Conservation (phyloP, 345 rosid genomes). For the Turritis glabra region DNA sequence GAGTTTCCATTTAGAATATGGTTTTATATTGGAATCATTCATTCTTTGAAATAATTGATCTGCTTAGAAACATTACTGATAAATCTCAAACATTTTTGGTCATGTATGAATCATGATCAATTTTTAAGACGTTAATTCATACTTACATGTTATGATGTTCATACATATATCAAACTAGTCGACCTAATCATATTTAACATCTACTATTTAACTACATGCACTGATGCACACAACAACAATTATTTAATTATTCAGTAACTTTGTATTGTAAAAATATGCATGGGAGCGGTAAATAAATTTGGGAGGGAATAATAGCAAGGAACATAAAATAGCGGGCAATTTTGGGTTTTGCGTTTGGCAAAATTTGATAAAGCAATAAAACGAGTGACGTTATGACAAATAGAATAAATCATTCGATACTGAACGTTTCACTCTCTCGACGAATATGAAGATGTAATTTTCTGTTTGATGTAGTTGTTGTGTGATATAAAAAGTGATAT, state of each 20-base stretch:
- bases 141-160: conserved; percentile 7
- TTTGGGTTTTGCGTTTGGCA: conserved; percentile 28
- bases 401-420: neutral
- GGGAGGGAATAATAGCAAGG: conserved; percentile 16
- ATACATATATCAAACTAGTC: neutral
- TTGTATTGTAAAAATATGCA: neutral
- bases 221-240: too few species aligned
- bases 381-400: neutral
- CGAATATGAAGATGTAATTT: too few species aligned
- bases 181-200: neutral
- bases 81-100: neutral
- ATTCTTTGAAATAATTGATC: neutral
- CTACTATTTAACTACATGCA: too few species aligned
- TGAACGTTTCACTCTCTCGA: neutral
- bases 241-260: too few species aligned
- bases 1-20: neutral
- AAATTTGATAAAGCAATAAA: conserved; percentile 1
- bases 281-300: neutral
- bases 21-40: neutral
- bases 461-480: too few species aligned
- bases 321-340: conserved; percentile 4
- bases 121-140: neutral
- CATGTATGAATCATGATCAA: neutral
- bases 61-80: neutral
- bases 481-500: too few species aligned